These are phyloP conservation scores for Balansia obtecta DNA, from an alignment of 2,329 filamentous ascomycete species.

Conservation along the genomic window DNA sequence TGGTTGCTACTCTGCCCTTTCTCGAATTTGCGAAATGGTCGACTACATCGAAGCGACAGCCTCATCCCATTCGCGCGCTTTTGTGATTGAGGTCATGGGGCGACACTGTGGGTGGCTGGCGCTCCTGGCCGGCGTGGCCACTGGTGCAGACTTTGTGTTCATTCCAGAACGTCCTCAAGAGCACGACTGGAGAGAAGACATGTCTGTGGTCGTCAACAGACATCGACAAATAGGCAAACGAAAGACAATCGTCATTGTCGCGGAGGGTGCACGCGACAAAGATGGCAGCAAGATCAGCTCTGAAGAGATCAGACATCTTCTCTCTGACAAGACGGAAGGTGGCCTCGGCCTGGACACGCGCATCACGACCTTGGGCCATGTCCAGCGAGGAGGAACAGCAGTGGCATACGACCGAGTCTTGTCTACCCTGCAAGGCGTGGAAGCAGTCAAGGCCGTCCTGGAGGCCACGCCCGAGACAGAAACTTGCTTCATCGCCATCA, in stretches of 20 bases:
- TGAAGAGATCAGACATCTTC: slow-evolving; percentile 70
- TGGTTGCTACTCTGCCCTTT: slow-evolving; percentile 87
- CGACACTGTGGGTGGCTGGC: slow-evolving; percentile 96
- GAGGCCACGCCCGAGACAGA: slow-evolving; percentile 81
- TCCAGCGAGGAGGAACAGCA: slow-evolving; percentile 87
- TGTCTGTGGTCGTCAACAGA: slow-evolving; percentile 68
- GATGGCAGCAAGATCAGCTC: slow-evolving; percentile 75
- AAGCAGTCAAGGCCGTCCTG: slow-evolving; percentile 83
- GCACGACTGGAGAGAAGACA: slow-evolving; percentile 79
- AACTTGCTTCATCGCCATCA: slow-evolving; percentile 91
- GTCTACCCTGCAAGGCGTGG: slow-evolving; percentile 83
- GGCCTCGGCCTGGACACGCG: slow-evolving; percentile 79
- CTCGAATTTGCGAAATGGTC: slow-evolving; percentile 87
- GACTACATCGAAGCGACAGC: slow-evolving; percentile 96
- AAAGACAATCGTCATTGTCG: slow-evolving; percentile 96
- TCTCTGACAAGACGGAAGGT: slow-evolving; percentile 54
- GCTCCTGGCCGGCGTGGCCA: slow-evolving; percentile 89
- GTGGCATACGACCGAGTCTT: slow-evolving; percentile 93
- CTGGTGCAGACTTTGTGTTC: slow-evolving; percentile 92
- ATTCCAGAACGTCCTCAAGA: slow-evolving; percentile 87
- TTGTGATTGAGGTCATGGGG: slow-evolving; percentile 98
- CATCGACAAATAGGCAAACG: slow-evolving; percentile 84
- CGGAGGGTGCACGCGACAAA: slow-evolving; percentile 82
- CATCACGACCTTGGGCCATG: slow-evolving; percentile 89
- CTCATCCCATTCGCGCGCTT: slow-evolving; percentile 85